Conservation (phyloP, 2,329 filamentous ascomycete species). For the Fusarium sp. region DNA sequence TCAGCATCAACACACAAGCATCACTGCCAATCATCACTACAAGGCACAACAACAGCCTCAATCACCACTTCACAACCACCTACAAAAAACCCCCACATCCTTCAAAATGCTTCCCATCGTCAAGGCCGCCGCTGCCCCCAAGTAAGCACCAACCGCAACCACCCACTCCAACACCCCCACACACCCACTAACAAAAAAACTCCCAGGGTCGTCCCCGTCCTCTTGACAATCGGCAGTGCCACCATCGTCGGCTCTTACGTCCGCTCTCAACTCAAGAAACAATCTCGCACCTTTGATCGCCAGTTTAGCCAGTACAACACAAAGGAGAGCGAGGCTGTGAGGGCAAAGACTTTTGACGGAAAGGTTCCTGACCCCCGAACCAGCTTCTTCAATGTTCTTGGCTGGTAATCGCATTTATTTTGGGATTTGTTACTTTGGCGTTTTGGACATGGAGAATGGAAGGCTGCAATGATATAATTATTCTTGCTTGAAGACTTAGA, state of each 20-base stretch:
- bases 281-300: slow-evolving; percentile 38
- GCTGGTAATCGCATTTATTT: slow-evolving; percentile 18
- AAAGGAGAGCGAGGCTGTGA: slow-evolving; percentile 36
- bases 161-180: not conserved
- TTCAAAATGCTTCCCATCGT: slow-evolving; percentile 37
- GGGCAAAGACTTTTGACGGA: slow-evolving; percentile 13
- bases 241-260: slow-evolving; percentile 28
- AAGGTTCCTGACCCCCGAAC: slow-evolving; percentile 10
- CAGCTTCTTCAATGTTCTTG: slow-evolving; percentile 22
- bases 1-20: not conserved
- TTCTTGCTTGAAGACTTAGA: not conserved
- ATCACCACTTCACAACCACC: not conserved
- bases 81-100: not conserved
- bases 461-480: not conserved
- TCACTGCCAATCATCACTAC: not conserved
- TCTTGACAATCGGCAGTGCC: slow-evolving; percentile 40
- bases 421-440: slow-evolving; percentile 11
- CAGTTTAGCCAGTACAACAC: slow-evolving; percentile 42
- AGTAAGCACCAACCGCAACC: slow-evolving; percentile 19
- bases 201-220: slow-evolving; percentile 37
- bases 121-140: slow-evolving; percentile 32
- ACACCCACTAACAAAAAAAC: slow-evolving; percentile 10
- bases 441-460: not conserved
- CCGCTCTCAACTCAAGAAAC: slow-evolving; percentile 28
- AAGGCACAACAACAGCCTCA: not conserved